Evolutionary conservation across 2,329 filamentous ascomycete genomes (phyloP).

Genomic region (Colletotrichum sublineola): DNA sequence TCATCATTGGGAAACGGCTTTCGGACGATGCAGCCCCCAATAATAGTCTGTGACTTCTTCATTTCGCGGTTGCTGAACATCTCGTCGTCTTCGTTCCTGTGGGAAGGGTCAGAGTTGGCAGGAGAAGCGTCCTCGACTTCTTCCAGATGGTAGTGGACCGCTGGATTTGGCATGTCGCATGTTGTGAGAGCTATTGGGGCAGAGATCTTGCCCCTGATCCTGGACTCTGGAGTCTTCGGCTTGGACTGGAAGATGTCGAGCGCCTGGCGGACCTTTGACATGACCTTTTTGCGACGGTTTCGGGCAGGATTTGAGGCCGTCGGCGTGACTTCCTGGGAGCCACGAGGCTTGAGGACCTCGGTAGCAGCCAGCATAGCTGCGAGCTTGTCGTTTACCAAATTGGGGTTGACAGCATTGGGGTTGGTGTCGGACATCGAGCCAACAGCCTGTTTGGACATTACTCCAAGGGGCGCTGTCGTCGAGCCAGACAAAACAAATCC

Average conservation of each 20-base stretch:
- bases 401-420: slow-evolving; percentile 31
- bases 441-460: slow-evolving; percentile 2
- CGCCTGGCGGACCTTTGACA: slow-evolving; percentile 52
- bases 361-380: slow-evolving; percentile 54
- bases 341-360: slow-evolving; percentile 51
- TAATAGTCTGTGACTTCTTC: slow-evolving; percentile 45
- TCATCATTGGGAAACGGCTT: slow-evolving; percentile 50
- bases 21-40: slow-evolving; percentile 48
- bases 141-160: slow-evolving; percentile 24
- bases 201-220: slow-evolving; percentile 35
- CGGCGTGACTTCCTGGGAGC: slow-evolving; percentile 24
- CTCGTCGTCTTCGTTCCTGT: slow-evolving; percentile 53
- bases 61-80: slow-evolving; percentile 52
- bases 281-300: slow-evolving; percentile 49
- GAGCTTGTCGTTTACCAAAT: slow-evolving; percentile 52
- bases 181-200: slow-evolving; percentile 21
- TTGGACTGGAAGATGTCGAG: slow-evolving; percentile 51
- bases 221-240: slow-evolving; percentile 42
- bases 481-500: slow-evolving; percentile 20
- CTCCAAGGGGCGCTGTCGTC: slow-evolving; percentile 32
- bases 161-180: slow-evolving; percentile 32
- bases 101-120: slow-evolving; percentile 51
- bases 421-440: neutral
- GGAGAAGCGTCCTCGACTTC: slow-evolving; percentile 44
- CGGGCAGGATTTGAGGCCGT: slow-evolving; percentile 47